Conservation (phyloP, 2,329 filamentous ascomycete species). For the Cryphonectria naterciae region DNA sequence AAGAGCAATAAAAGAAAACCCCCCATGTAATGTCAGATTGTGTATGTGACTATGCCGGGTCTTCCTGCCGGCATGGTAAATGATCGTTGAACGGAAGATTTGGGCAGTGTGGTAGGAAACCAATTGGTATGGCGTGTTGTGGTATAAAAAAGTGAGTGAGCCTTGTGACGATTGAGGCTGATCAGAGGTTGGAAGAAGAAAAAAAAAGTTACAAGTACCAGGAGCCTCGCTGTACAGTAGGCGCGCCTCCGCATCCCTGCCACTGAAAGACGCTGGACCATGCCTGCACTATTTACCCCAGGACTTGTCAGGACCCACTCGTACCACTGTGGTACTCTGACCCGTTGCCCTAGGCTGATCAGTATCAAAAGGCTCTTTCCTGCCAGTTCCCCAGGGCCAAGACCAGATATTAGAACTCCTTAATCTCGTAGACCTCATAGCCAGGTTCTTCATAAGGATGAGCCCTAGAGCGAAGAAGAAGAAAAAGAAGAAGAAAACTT, state of each 20-base stretch:
- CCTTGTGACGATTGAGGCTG: neutral
- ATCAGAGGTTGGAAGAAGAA: neutral
- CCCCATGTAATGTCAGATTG: no score
- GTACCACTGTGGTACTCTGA: neutral
- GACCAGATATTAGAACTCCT: slow-evolving; percentile 43
- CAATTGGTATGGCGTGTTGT: neutral
- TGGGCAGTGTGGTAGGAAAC: neutral
- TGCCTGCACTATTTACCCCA: neutral
- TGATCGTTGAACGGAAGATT: neutral
- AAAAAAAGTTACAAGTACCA: neutral
- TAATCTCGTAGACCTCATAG: slow-evolving; percentile 30
- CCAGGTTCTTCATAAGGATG: slow-evolving; percentile 6
- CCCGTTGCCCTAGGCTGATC: neutral
- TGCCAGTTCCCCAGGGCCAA: neutral
- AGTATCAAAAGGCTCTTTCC: neutral
- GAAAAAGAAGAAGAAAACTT: neutral
- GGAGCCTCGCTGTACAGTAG: neutral
- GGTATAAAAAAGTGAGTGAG: neutral
- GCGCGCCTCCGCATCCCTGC: neutral
- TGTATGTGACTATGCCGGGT: neutral
- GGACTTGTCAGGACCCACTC: neutral
- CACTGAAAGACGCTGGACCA: neutral
- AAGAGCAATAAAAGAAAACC: neutral
- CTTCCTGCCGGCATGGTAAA: neutral
- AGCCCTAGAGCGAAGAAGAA: neutral